phyloP scores from a whole-genome alignment of 2,329 filamentous ascomycete species.

The Sphaerulina populicola region DNA sequence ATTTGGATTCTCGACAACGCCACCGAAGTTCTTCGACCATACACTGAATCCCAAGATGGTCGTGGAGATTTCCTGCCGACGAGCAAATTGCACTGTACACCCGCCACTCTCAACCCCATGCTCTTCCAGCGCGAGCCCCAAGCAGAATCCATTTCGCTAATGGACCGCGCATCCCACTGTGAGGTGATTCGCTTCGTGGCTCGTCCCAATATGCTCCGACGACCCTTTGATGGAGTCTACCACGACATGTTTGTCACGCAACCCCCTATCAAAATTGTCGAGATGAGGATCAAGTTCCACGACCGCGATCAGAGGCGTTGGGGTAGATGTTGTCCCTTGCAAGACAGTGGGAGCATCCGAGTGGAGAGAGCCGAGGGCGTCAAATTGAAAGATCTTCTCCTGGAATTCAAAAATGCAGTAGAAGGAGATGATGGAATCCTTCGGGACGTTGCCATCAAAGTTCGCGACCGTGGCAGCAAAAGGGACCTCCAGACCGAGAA shows the following conservation, averaged over 20 bases:
- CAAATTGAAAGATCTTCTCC: not conserved
- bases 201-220: slow-evolving; percentile 2
- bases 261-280: slow-evolving; percentile 3
- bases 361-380: slow-evolving; percentile 4
- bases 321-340: not conserved
- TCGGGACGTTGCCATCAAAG: not conserved
- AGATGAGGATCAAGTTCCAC: slow-evolving; percentile 6
- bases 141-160: not conserved
- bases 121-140: slow-evolving; percentile 2
- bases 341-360: not conserved
- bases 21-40: not conserved
- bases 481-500: not conserved
- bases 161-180: slow-evolving; percentile 6
- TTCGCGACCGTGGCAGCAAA: not conserved
- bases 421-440: not conserved
- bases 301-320: not conserved
- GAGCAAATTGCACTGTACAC: not conserved
- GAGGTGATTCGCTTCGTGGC: slow-evolving; percentile 6
- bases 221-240: not conserved
- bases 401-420: not conserved
- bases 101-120: slow-evolving; percentile 9
- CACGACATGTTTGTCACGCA: slow-evolving; percentile 14
- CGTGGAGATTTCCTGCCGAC: not conserved
- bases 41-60: not conserved
- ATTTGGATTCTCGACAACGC: slow-evolving; percentile 4